Conservation (phyloP, 768 basidiomycete genomes). For the Zangia roseola region DNA sequence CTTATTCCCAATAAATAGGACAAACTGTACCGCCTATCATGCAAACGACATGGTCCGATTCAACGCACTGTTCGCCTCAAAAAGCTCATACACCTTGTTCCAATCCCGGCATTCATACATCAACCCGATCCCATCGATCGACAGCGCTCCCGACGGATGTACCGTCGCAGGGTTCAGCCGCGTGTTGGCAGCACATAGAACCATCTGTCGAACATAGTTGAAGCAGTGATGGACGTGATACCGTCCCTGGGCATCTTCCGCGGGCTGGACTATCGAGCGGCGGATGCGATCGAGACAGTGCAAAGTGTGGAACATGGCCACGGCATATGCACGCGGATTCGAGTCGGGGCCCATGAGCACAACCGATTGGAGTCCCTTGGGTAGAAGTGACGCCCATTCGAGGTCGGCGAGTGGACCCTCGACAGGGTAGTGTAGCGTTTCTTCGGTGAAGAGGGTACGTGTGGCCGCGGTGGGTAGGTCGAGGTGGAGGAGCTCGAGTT, state of each 20-base stretch:
- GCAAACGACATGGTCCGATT: slow-evolving; percentile 18
- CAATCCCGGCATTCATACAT: slow-evolving; percentile 23
- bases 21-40: not conserved
- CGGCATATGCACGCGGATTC: slow-evolving; percentile 28
- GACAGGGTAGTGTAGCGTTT: slow-evolving; percentile 23
- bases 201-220: slow-evolving; percentile 41
- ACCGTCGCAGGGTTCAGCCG: slow-evolving; percentile 28
- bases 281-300: slow-evolving; percentile 41
- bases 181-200: slow-evolving; percentile 36
- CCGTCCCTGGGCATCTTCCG: not conserved
- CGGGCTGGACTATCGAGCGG: slow-evolving; percentile 14
- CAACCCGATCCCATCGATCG: slow-evolving; percentile 23
- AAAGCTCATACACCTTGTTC: slow-evolving; percentile 20
- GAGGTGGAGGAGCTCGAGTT: slow-evolving; percentile 17
- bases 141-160: slow-evolving; percentile 5
- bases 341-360: slow-evolving; percentile 12
- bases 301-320: slow-evolving; percentile 41
- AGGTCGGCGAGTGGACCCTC: slow-evolving; percentile 22
- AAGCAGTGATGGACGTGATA: slow-evolving; percentile 34
- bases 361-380: slow-evolving; percentile 17
- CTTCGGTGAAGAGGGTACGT: slow-evolving; percentile 20
- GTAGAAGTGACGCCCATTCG: slow-evolving; percentile 27
- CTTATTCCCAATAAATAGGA: not conserved
- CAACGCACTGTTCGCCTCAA: slow-evolving; percentile 19
- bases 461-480: slow-evolving; percentile 1